A percentile compares a stretch with the other conserved stretches of the same genome.
Evolutionary conservation across 2,329 filamentous ascomycete genomes (phyloP).

Genomic region (Arthrinium phaeospermum): DNA sequence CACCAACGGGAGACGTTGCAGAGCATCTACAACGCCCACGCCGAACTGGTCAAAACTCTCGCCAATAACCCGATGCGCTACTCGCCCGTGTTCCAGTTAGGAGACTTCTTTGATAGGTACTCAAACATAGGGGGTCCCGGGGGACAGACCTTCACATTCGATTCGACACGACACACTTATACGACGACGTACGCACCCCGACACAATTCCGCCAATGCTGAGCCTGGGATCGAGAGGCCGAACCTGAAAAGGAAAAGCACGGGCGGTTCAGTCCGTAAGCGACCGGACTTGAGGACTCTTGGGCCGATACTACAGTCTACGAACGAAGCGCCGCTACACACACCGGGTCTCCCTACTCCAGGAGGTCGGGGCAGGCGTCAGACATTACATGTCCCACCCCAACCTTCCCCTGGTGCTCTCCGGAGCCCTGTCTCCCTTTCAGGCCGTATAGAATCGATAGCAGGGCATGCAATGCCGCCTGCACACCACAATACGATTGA

Average conservation of each 20-base stretch:
- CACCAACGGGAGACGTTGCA: constrained; percentile 82
- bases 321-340: constrained; percentile 28
- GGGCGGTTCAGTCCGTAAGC: constrained; percentile 43
- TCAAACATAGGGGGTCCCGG: constrained; percentile 60
- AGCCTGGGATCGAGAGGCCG: constrained; percentile 39
- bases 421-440: constrained; percentile 45
- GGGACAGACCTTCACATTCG: constrained; percentile 66
- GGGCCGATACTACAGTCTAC: constrained; percentile 42
- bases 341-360: constrained; percentile 39
- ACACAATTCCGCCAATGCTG: constrained; percentile 31
- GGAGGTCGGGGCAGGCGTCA: constrained; percentile 43
- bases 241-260: constrained; percentile 58
- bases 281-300: constrained; percentile 46
- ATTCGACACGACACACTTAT: no score
- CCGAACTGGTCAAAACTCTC: constrained; percentile 77
- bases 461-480: constrained; percentile 35
- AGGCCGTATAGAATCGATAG: constrained; percentile 40
- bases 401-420: constrained; percentile 47
- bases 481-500: constrained; percentile 33
- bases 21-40: constrained; percentile 78
- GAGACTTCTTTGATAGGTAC: constrained; percentile 88
- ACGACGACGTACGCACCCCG: constrained; percentile 53
- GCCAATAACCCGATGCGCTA: constrained; percentile 73
- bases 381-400: constrained; percentile 45
- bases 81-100: constrained; percentile 80